These are phyloP conservation scores for Chaetoceros tenuissimus DNA, from an alignment of 108 stramenopile genomes.

Conservation along the genomic window DNA sequence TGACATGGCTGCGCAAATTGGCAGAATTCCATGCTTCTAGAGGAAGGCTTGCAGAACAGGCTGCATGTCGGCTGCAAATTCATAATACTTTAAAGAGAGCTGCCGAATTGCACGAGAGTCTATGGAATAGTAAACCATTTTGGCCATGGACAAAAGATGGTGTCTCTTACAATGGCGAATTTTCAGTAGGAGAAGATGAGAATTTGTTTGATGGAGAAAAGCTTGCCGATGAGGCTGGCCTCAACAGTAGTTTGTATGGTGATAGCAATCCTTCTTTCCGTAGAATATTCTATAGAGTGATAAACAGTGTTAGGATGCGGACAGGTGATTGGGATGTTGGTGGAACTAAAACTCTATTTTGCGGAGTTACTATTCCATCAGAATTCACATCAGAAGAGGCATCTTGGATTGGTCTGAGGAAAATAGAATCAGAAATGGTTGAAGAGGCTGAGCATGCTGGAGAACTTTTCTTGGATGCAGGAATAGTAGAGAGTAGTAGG, in stretches of 20 bases:
- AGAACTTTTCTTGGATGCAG: conserved; percentile 66
- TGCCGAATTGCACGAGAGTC: conserved; percentile 53
- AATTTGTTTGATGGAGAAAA: conserved; percentile 30
- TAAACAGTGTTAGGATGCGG: conserved; percentile 55
- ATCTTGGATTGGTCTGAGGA: conserved; percentile 60
- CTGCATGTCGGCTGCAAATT: conserved; percentile 76
- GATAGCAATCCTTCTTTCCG: conserved; percentile 61
- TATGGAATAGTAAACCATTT: conserved; percentile 81
- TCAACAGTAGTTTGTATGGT: conserved; percentile 21
- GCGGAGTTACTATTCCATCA: conserved; percentile 59
- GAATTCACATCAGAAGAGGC: conserved; percentile 53
- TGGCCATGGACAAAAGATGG: conserved; percentile 74
- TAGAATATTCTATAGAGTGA: conserved; percentile 78
- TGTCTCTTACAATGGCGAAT: conserved; percentile 53
- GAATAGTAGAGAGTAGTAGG: conserved; percentile 76
- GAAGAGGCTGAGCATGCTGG: conserved; percentile 77
- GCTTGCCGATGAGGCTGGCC: conserved; percentile 35
- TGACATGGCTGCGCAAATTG: conserved; percentile 74
- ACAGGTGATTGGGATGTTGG: conserved; percentile 61
- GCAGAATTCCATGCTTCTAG: conserved; percentile 76
- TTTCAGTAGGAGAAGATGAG: conserved; percentile 32
- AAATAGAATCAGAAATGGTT: conserved; percentile 79
- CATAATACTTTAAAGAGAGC: conserved; percentile 65
- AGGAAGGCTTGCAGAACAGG: conserved; percentile 75
- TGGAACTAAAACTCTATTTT: conserved; percentile 60